phyloP scores from a whole-genome alignment of 176 grass and related monocot genomes.

The bread wheat (Triticum aestivum) region IWGSC_CS_RefSeq_v2.1 NC_057798.1:752055763-752056262 shows the following conservation, averaged over 20 bases:
- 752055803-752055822: not conserved
- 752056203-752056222: not conserved
- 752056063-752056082: not conserved
- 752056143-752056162: not conserved
- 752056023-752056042: not conserved
- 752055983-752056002: not conserved
- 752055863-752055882: not conserved
- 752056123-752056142: not conserved
- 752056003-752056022: not conserved
- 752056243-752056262: constrained; percentile 98
- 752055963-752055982: not conserved
- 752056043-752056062: not conserved
- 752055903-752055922: not conserved
- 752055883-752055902: not conserved
- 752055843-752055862: not conserved
- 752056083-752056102: not conserved
- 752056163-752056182: not conserved
- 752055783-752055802: not conserved
- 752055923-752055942: not conserved
- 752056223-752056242: constrained; percentile 70
- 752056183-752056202: not conserved
- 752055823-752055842: not conserved
- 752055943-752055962: not conserved
- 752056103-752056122: not conserved
- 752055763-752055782: not conserved